These are phyloP conservation scores for Eremothecium sinecaudum DNA, from an alignment of 1,139 yeast genomes.

Conservation along the genomic window DNA sequence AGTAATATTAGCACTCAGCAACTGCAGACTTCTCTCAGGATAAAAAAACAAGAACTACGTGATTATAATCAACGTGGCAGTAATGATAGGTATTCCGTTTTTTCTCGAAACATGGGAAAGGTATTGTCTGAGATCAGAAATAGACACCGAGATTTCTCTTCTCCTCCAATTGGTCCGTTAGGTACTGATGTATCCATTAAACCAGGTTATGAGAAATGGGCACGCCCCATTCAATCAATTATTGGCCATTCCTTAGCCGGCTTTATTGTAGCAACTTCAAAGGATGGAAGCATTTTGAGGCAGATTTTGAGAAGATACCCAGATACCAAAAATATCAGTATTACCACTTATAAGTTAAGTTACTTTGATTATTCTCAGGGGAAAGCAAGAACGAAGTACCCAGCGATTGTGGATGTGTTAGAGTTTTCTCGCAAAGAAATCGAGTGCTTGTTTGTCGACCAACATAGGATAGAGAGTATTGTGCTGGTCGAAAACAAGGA, in stretches of 20 bases:
- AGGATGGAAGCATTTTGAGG: constrained; percentile 48
- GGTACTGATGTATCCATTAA: constrained; percentile 57
- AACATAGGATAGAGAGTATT: constrained; percentile 48
- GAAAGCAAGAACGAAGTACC: constrained; percentile 32
- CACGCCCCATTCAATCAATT: constrained; percentile 48
- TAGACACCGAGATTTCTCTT: constrained; percentile 33
- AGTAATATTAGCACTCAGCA: constrained; percentile 12
- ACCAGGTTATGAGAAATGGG: constrained; percentile 49
- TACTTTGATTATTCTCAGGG: constrained; percentile 41
- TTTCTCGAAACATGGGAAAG: constrained; percentile 38
- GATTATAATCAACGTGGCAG: constrained; percentile 9
- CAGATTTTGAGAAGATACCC: constrained; percentile 35
- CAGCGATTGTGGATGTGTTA: constrained; percentile 53
- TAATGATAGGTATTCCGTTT: constrained; percentile 32
- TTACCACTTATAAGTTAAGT: constrained; percentile 51
- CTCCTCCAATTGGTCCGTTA: constrained; percentile 72
- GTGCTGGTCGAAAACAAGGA: constrained; percentile 43
- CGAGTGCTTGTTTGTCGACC: constrained; percentile 57
- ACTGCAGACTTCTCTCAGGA: constrained; percentile 3
- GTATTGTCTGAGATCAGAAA: constrained; percentile 38
- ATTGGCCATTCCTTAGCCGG: constrained; percentile 45
- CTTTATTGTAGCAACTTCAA: constrained; percentile 56
- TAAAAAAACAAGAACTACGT: constrained; percentile 5
- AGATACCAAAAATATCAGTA: constrained; percentile 28
- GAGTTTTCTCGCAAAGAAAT: constrained; percentile 46